These are phyloP conservation scores for Solanum virginianum DNA, from an alignment of 257 asterid genomes.

Conservation along the genomic window DNA sequence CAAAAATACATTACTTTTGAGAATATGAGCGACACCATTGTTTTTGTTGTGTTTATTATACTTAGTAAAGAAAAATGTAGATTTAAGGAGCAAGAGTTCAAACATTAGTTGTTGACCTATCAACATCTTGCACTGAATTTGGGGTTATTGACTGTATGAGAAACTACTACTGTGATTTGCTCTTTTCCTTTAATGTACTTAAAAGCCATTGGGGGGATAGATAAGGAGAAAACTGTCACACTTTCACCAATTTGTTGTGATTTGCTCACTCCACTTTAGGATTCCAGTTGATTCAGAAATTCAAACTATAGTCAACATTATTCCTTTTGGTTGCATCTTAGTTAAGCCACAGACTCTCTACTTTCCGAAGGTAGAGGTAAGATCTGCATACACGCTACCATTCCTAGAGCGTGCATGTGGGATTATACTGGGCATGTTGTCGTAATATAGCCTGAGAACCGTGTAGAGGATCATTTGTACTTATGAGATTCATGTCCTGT, in stretches of 20 bases:
- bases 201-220: background rate
- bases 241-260: background rate
- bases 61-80: background rate
- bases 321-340: background rate
- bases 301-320: background rate
- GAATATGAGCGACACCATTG: background rate
- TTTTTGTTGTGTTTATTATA: background rate
- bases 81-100: slow-evolving; percentile 16
- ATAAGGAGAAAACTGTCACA: background rate
- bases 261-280: background rate
- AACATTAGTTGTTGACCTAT: slow-evolving; percentile 24
- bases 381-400: background rate
- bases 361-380: background rate
- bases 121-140: slow-evolving; percentile 42
- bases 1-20: background rate
- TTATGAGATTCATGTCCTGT: background rate
- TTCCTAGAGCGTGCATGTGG: no score
- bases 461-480: background rate
- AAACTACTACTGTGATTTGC: background rate
- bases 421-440: background rate
- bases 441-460: background rate
- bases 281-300: background rate
- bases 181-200: background rate
- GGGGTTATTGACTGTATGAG: slow-evolving; percentile 9
- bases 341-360: background rate